phyloP scores from a whole-genome alignment of 139 green algal species.

The Chlorella vulgaris region DNA sequence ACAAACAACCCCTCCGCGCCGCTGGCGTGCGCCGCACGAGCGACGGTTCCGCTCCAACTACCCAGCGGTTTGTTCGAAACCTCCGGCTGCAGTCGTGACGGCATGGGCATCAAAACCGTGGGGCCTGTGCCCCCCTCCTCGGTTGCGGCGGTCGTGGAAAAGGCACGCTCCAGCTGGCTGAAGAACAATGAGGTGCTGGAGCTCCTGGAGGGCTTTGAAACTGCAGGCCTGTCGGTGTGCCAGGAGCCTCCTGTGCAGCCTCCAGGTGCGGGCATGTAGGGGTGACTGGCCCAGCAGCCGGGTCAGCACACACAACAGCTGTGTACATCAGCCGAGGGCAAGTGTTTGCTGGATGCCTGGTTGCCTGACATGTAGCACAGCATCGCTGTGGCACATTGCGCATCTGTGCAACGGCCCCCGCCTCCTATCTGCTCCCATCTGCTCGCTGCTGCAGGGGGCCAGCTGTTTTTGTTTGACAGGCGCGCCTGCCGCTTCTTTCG shows the following conservation, averaged over 20 bases:
- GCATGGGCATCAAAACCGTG: neutral
- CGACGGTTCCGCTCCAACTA: too few species aligned
- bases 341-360: too few species aligned
- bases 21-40: too few species aligned
- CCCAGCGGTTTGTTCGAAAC: too few species aligned
- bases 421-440: neutral
- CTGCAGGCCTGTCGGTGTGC: conserved; percentile 15
- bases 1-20: too few species aligned
- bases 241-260: conserved; percentile 33
- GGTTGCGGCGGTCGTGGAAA: conserved; percentile 24
- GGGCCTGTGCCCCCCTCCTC: neutral
- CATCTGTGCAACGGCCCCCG: neutral
- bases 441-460: conserved; percentile 54
- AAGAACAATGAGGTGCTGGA: conserved; percentile 47
- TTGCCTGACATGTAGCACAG: too few species aligned
- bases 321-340: too few species aligned
- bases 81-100: neutral
- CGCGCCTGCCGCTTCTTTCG: conserved; percentile 70
- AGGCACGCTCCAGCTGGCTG: conserved; percentile 41
- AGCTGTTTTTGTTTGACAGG: conserved; percentile 72
- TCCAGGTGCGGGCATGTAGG: conserved; percentile 24
- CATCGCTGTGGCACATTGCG: too few species aligned
- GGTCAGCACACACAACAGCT: neutral
- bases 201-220: conserved; percentile 29
- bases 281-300: neutral